These are phyloP conservation scores for Elsinoe necatrix DNA, from an alignment of 2,329 filamentous ascomycete genomes.

Conservation along the genomic window DNA sequence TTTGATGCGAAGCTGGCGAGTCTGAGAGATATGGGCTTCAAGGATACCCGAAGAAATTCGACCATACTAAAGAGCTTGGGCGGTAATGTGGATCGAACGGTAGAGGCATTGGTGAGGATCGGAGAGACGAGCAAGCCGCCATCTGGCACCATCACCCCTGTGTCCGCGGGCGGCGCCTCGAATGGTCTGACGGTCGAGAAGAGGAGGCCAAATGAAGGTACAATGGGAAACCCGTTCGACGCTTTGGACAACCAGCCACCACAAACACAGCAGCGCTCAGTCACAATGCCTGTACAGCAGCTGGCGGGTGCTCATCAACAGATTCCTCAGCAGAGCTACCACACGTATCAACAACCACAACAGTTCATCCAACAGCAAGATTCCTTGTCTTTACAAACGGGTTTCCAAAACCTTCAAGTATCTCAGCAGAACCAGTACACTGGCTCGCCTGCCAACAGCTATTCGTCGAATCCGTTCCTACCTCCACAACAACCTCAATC, in stretches of 20 bases:
- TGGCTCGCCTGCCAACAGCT: background rate
- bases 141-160: constrained; percentile 26
- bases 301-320: constrained; percentile 21
- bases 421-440: constrained; percentile 29
- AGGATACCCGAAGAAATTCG: constrained; percentile 70
- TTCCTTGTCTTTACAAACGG: constrained; percentile 25
- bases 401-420: constrained; percentile 66
- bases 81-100: constrained; percentile 75
- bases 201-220: constrained; percentile 25
- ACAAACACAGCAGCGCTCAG: constrained; percentile 20
- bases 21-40: constrained; percentile 86
- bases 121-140: constrained; percentile 57
- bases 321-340: constrained; percentile 41
- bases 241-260: constrained; percentile 30
- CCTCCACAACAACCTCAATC: constrained; percentile 18
- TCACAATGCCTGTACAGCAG: constrained; percentile 23
- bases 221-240: constrained; percentile 37
- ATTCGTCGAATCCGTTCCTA: constrained; percentile 26
- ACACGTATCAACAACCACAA: constrained; percentile 54
- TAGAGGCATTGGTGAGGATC: constrained; percentile 75
- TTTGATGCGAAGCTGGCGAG: constrained; percentile 68
- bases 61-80: constrained; percentile 73
- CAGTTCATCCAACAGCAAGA: constrained; percentile 29
- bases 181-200: constrained; percentile 39
- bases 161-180: constrained; percentile 39